Evolutionary conservation across 1,284 basidiomycete species (phyloP), one percentile per base, ranked within the genome.

Genomic region (Xerocomus minutiporus): DNA sequence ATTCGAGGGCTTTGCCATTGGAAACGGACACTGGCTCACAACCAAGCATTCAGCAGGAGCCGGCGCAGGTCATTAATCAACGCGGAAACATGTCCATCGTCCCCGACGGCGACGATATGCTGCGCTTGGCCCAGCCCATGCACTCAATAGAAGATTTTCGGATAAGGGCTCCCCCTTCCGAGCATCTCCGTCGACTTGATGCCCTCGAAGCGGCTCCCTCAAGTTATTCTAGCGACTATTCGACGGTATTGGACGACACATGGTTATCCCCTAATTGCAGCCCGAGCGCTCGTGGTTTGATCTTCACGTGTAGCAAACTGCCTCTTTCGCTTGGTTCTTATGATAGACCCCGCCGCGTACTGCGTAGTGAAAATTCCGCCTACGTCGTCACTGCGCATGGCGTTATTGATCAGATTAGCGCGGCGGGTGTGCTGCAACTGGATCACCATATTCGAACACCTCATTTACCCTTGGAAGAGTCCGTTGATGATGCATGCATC

Each of bases 401-500:
- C 0, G 56, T 59, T 15, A 55, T 77, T 20, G 65, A 72, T 40
- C 57, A 61, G 23, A 55, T 75, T 8, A n/a, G 9, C 12, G 56
- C 66, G 59, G 51, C 55, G 26, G 50, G 48, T 43, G 11, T 53
- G 47, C 57, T 63, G 15, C 49, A 52, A 46, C 40, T 50, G 20
- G 50, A 51, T 56, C 52, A 40, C 38, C 53, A 43, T n/a, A 46
- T 71, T 44, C 53, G 53, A 40, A 58, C 53, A 15, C 54, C 67
- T 9, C 17, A 50, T 49, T 51, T 47, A 36, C 63, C 59, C 13
- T 52, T 48, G 1, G 56, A 64, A 55, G 64, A 70, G 20, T 48
- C 60, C 25, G 63, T 79, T 11, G 74, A 80, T 29, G 79, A 79
- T 55, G 71, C 73, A 4, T 79, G 76, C 53, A 49, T 77, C 7